phyloP scores from a whole-genome alignment of 208 protist genomes.

The Wallacemonas sp. region DNA sequence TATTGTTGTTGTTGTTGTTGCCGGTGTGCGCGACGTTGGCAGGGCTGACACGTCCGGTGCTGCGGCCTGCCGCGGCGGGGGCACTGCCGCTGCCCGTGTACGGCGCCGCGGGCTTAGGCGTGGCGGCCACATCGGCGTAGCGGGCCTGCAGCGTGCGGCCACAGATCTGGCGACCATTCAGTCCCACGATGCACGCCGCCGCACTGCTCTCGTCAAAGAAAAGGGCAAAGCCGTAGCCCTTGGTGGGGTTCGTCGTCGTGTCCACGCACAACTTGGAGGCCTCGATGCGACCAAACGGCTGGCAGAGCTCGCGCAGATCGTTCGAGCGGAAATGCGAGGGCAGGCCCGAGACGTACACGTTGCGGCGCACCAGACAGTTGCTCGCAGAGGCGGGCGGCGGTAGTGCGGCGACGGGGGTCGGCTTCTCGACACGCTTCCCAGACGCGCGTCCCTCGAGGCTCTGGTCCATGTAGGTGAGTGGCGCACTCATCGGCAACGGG shows the following conservation, averaged over 20 bases:
- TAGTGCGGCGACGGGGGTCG: background rate
- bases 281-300: slow-evolving; percentile 65
- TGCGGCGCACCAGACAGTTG: slow-evolving; percentile 52
- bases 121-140: slow-evolving; percentile 56
- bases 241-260: slow-evolving; percentile 46
- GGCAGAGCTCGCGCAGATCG: slow-evolving; percentile 64
- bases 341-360: slow-evolving; percentile 78
- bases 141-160: slow-evolving; percentile 60
- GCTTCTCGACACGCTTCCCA: background rate
- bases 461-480: background rate
- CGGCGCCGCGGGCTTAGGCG: slow-evolving; percentile 41
- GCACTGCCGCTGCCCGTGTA: slow-evolving; percentile 22
- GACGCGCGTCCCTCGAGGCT: background rate
- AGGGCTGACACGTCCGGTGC: background rate
- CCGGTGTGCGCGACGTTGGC: background rate
- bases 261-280: slow-evolving; percentile 70
- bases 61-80: slow-evolving; percentile 13
- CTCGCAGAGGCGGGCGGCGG: background rate
- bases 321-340: slow-evolving; percentile 41
- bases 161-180: slow-evolving; percentile 47
- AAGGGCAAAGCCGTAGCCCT: slow-evolving; percentile 74
- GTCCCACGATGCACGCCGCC: slow-evolving; percentile 44
- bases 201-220: slow-evolving; percentile 65
- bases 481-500: background rate
- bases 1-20: background rate